Evolutionary conservation across 129 eudicot genomes (phyloP).

Genomic region (Pseudognaphalium luteoalbum): DNA sequence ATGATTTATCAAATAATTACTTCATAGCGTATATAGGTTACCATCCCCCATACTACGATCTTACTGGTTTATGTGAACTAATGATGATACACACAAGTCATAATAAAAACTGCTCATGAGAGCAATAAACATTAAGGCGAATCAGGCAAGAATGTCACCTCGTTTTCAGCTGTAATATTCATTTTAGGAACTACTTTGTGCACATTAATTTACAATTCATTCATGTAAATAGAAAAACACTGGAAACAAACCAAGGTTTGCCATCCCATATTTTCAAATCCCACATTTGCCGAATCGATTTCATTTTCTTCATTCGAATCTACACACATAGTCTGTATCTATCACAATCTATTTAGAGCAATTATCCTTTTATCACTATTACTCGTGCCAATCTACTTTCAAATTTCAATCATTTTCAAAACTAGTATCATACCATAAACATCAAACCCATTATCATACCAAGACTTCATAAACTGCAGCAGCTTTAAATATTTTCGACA

Average conservation of each 20-base stretch:
- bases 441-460: background rate
- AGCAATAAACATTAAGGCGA: background rate
- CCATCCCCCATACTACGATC: too few relatives aligned
- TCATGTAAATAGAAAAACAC: background rate
- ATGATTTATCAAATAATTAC: too few relatives aligned
- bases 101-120: background rate
- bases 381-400: background rate
- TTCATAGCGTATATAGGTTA: too few relatives aligned
- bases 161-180: background rate
- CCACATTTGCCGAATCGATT: background rate
- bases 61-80: too few relatives aligned
- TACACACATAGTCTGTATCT: background rate
- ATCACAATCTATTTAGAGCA: background rate
- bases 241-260: background rate
- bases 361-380: background rate
- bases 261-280: background rate
- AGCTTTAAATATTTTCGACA: background rate
- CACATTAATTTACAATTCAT: conserved; percentile 13
- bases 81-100: too few relatives aligned
- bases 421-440: background rate
- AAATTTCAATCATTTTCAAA: conserved; percentile 1
- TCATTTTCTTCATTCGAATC: background rate
- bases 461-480: background rate
- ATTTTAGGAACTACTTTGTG: background rate
- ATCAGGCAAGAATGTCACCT: background rate